Percentiles rank a stretch among this genome's conserved stretches.
Conservation (phyloP, 441 rosid species). For the Hypseocharis bilobata region DNA sequence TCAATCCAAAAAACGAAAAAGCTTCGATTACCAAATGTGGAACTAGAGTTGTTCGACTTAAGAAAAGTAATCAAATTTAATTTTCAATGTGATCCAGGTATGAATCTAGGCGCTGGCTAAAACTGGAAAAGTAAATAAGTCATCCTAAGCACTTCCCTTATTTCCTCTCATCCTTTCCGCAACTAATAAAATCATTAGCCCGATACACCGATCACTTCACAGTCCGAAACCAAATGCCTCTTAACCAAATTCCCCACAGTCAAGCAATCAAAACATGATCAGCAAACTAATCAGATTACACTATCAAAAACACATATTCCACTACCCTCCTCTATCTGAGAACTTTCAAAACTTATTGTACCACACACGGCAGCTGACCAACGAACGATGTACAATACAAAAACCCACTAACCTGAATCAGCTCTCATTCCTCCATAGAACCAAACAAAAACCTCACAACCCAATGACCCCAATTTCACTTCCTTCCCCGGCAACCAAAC, state of each 20-base stretch:
- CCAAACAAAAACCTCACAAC: slow-evolving; percentile 10
- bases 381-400: too few relatives aligned
- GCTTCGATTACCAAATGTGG: too few relatives aligned
- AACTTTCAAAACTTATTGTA: neutral
- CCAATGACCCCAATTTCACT: slow-evolving; percentile 12
- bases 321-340: neutral
- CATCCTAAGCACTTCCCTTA: neutral
- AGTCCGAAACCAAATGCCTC: neutral
- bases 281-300: neutral
- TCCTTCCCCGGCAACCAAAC: neutral
- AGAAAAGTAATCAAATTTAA: neutral
- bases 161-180: neutral
- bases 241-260: neutral
- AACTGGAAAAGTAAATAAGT: neutral
- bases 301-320: neutral
- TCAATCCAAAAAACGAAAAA: too few relatives aligned
- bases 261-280: neutral
- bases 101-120: neutral
- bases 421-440: neutral
- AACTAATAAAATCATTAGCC: neutral
- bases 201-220: neutral
- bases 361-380: too few relatives aligned
- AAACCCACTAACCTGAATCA: neutral
- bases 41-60: neutral
- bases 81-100: neutral